These are phyloP conservation scores for Dendrobium officinale DNA, from an alignment of 106 monocot species.

Conservation along the genomic window DNA sequence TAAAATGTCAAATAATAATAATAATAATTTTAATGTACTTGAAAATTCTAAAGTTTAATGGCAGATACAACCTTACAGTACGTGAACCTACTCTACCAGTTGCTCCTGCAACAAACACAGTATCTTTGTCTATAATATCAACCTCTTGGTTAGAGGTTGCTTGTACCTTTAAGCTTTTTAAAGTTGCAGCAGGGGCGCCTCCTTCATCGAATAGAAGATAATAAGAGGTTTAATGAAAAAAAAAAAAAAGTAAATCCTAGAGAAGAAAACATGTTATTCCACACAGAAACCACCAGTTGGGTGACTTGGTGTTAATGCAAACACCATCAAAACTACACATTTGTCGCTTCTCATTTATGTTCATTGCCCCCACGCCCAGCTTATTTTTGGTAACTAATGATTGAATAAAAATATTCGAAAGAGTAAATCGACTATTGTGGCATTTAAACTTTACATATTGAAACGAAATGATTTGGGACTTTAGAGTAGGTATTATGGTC, in stretches of 20 bases:
- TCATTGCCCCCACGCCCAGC: too few relatives aligned
- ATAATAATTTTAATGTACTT: background rate
- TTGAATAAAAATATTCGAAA: too few relatives aligned
- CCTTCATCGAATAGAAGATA: background rate
- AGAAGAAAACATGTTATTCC: background rate
- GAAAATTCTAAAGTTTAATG: background rate
- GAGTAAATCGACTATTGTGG: too few relatives aligned
- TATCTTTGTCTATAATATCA: conserved; percentile 24
- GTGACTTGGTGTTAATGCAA: background rate
- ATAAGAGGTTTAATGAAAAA: background rate
- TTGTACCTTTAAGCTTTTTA: conserved; percentile 9
- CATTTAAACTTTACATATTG: too few relatives aligned
- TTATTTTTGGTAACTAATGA: too few relatives aligned
- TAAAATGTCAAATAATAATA: background rate
- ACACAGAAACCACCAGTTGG: background rate
- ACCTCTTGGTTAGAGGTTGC: conserved; percentile 16
- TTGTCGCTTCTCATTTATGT: background rate
- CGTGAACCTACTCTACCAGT: conserved; percentile 93
- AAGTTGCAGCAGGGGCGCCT: conserved; percentile 2
- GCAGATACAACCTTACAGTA: conserved; percentile 55
- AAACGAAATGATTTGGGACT: too few relatives aligned
- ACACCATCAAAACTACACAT: too few relatives aligned
- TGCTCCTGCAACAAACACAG: conserved; percentile 84
- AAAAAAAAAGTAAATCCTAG: too few relatives aligned
- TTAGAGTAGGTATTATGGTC: too few relatives aligned